These are phyloP conservation scores for Polyrhizophydium stewartii DNA, from an alignment of 371 early-diverging fungal genomes.

Conservation along the genomic window DNA sequence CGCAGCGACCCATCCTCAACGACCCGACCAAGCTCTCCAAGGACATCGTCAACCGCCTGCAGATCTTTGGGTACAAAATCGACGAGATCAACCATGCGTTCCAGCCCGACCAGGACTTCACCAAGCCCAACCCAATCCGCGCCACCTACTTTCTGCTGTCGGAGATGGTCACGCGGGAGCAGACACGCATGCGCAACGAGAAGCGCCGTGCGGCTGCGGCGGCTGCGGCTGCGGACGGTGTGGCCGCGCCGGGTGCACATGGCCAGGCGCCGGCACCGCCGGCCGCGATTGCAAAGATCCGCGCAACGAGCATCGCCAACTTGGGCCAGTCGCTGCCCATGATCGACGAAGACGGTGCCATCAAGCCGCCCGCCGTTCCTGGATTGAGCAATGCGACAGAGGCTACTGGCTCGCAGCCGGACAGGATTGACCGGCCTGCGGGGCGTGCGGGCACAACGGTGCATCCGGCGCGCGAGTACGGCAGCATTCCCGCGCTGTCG, in stretches of 20 bases:
- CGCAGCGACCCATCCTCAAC: slow-evolving; percentile 29
- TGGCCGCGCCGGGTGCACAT: not conserved
- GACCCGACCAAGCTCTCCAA: slow-evolving; percentile 19
- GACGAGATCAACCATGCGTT: slow-evolving; percentile 43
- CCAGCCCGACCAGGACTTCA: slow-evolving; percentile 15
- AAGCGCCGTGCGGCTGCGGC: not conserved
- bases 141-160: slow-evolving; percentile 46
- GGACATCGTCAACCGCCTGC: slow-evolving; percentile 37
- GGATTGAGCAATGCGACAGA: too few relatives aligned
- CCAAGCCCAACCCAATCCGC: slow-evolving; percentile 34
- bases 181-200: slow-evolving; percentile 17
- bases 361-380: not conserved
- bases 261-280: not conserved
- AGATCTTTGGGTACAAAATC: slow-evolving; percentile 38
- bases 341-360: not conserved
- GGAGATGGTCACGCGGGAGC: slow-evolving; percentile 48
- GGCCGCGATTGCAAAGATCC: not conserved
- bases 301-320: not conserved
- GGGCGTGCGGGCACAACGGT: too few relatives aligned
- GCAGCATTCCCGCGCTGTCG: not conserved
- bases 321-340: not conserved
- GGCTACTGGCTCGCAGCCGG: too few relatives aligned
- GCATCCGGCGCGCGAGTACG: too few relatives aligned
- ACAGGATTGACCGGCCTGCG: too few relatives aligned
- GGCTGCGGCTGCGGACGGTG: not conserved